Conservation (phyloP, 2,329 filamentous ascomycete species). For the Plectosphaerella plurivora region DNA sequence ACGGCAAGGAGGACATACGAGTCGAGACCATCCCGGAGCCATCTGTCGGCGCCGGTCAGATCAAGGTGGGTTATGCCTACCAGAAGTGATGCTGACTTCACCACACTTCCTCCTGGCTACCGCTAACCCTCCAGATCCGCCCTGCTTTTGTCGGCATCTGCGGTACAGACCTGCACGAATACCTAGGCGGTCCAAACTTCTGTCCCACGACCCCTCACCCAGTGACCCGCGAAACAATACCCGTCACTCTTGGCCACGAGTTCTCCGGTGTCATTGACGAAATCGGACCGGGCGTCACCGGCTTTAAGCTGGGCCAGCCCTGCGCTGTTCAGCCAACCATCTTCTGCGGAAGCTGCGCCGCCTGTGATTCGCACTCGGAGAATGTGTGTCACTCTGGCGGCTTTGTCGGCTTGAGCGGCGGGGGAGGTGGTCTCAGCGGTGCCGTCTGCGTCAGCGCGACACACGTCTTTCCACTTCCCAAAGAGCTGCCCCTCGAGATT, state of each 20-base stretch:
- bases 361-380: slow-evolving; percentile 39
- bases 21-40: slow-evolving; percentile 47
- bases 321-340: slow-evolving; percentile 56
- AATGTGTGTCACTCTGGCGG: slow-evolving; percentile 37
- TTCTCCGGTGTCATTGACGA: slow-evolving; percentile 57
- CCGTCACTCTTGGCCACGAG: slow-evolving; percentile 59
- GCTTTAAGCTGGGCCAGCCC: slow-evolving; percentile 45
- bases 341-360: slow-evolving; percentile 47
- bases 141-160: slow-evolving; percentile 28
- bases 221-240: slow-evolving; percentile 49
- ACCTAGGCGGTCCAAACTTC: slow-evolving; percentile 21
- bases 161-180: slow-evolving; percentile 28
- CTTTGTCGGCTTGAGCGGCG: slow-evolving; percentile 25
- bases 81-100: slow-evolving; percentile 1
- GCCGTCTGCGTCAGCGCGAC: slow-evolving; percentile 42
- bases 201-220: slow-evolving; percentile 41
- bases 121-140: slow-evolving; percentile 12
- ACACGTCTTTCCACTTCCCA: slow-evolving; percentile 42
- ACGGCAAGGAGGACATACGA: slow-evolving; percentile 50
- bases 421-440: slow-evolving; percentile 51
- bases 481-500: slow-evolving; percentile 45
- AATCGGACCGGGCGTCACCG: slow-evolving; percentile 40
- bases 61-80: slow-evolving; percentile 21
- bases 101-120: not conserved
- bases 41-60: slow-evolving; percentile 41